Evolutionary conservation across 495 filamentous ascomycete genomes (phyloP).

Genomic region (Elaphomyces granulatus): DNA sequence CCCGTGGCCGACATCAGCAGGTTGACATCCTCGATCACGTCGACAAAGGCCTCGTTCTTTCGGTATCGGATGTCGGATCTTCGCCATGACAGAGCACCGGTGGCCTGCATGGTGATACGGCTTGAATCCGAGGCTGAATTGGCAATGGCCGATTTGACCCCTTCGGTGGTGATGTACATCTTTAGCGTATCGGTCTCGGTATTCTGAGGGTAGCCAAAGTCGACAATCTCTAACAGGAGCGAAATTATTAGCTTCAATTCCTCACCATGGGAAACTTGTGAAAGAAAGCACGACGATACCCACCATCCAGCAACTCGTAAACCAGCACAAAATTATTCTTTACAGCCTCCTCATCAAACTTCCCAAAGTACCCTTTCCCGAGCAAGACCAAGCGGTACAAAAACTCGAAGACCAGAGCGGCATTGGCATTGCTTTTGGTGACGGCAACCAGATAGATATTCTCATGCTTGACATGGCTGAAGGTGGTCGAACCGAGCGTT

Average conservation of each 20-base stretch:
- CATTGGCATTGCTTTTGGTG: conserved; percentile 99
- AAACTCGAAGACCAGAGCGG: conserved; percentile 96
- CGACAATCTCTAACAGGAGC: conserved; percentile 58
- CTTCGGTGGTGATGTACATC: conserved; percentile 99
- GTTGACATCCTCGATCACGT: conserved; percentile 99
- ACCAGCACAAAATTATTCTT: conserved; percentile 99
- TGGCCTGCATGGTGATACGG: conserved; percentile 98
- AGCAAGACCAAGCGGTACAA: conserved; percentile 81
- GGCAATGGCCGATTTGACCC: conserved; percentile 87
- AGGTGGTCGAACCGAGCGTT: conserved; percentile 93
- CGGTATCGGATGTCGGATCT: conserved; percentile 96
- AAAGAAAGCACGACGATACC: conserved; percentile 8
- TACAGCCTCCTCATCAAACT: conserved; percentile 98
- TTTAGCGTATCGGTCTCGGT: conserved; percentile 98
- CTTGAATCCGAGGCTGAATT: conserved; percentile 61
- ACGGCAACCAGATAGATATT: conserved; percentile 98
- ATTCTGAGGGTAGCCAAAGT: conserved; percentile 99
- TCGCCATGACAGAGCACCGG: conserved; percentile 91
- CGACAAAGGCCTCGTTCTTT: conserved; percentile 98
- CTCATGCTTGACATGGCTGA: conserved; percentile 98
- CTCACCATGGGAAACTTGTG: background rate
- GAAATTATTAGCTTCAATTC: background rate
- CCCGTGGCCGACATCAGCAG: conserved; percentile 95
- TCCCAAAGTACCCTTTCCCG: conserved; percentile 93
- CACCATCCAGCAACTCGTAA: conserved; percentile 94